Evolutionary conservation across 805 yeast species (phyloP), one percentile per base, ranked within the genome.

Genomic region (Candida mattraensis): DNA sequence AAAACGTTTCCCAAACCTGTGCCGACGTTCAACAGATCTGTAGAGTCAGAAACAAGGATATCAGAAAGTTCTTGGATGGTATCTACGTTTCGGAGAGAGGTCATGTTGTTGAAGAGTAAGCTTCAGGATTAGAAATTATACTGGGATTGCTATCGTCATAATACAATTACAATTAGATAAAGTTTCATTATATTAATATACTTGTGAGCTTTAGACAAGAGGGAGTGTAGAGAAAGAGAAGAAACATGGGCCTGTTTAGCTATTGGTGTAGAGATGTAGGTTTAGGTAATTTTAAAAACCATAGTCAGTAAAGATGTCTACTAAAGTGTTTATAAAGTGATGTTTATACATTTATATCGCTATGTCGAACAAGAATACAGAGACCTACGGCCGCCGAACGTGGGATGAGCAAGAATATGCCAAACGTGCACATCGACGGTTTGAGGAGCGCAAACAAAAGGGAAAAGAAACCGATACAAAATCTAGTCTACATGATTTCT

Each of bases 31-130:
- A 91, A 76, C 98, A 91, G 78, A 80, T 80, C 72, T 88, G 97
- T 80, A 82, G 94, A 72, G 98, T 88, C 67, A 86, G 96, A 80
- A 91, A 91, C 93, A 93, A 93, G 91, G 99, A 91, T 93, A 91
- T 93, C 89, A 87, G 99, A 78, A 91, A 91, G 82, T 91, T 91
- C 83, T 85, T 93, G 80, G 99, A 94, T 74, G 99, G 99, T 88
- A 89, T 91, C 77, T 91, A 91, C 73, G 99, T 91, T 63, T 89
- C 97, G 56, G 94, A 85, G 76, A 85, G 84, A 75, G 95, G 96
- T 64, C 75, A 76, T 69, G 77, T 91, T 66, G 84, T 72, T 51
- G 86, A 81, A 44, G 62, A 59, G 37, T n/a, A n/a, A n/a, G n/a
- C n/a, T n/a, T n/a, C n/a, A n/a, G n/a, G n/a, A n/a, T n/a, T n/a